Evolutionary conservation across 139 green algal species (phyloP).

Genomic region (Chlorella sp.): DNA sequence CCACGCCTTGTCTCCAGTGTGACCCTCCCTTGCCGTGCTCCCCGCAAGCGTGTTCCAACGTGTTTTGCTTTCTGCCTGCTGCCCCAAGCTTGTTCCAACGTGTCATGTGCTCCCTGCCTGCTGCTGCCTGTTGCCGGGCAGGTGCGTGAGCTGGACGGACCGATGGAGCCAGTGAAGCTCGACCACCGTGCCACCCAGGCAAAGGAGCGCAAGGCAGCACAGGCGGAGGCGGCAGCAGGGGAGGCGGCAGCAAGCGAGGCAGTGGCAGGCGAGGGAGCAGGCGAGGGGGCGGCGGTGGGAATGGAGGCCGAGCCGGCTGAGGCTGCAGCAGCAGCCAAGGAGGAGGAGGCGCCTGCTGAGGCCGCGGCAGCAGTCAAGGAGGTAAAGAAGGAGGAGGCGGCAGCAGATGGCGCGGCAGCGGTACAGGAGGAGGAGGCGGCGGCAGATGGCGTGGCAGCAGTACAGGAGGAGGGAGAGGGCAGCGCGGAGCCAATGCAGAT

Average conservation of each 20-base stretch:
- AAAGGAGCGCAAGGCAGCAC: neutral
- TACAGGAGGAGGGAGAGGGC: neutral
- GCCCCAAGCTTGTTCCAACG: too few relatives aligned
- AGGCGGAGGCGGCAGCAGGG: neutral
- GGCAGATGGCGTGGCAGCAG: neutral
- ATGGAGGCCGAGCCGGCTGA: slow-evolving; percentile 39
- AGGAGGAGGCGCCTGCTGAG: neutral
- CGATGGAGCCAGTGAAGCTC: neutral
- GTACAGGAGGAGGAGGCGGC: neutral
- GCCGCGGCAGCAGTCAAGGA: neutral
- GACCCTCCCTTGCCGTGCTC: too few relatives aligned
- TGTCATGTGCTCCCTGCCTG: too few relatives aligned
- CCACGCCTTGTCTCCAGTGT: too few relatives aligned
- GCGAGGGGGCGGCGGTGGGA: slow-evolving; percentile 42
- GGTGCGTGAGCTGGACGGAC: slow-evolving; percentile 13
- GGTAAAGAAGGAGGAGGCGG: slow-evolving; percentile 10
- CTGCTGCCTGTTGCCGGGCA: neutral
- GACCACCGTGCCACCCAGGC: neutral
- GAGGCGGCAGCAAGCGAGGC: neutral
- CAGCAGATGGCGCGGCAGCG: neutral
- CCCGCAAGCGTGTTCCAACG: too few relatives aligned
- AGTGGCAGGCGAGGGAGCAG: slow-evolving; percentile 23
- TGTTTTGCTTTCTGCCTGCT: too few relatives aligned
- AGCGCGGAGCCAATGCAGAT: neutral
- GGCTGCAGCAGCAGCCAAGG: slow-evolving; percentile 9